Conservation (phyloP, 371 early-diverging fungal genomes). For the Entomophthora muscae region DNA sequence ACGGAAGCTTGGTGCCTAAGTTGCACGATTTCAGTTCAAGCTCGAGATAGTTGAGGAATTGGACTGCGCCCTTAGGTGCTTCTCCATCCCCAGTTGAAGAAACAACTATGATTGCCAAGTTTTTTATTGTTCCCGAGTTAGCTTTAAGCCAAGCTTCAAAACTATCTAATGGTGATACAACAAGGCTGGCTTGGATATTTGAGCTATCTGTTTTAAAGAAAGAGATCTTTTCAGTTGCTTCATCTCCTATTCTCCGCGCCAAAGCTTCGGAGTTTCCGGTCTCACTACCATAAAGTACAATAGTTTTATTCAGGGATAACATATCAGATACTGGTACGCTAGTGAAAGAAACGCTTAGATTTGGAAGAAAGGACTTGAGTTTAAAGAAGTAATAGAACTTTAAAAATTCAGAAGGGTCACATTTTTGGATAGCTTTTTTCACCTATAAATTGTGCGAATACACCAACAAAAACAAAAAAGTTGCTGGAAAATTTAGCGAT, state of each 20-base stretch:
- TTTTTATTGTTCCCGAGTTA: conserved; percentile 9
- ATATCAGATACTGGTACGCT: no score
- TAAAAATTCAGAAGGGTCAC: no score
- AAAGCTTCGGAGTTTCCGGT: background rate
- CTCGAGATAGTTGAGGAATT: conserved; percentile 25
- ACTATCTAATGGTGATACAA: background rate
- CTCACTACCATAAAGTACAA: conserved; percentile 5
- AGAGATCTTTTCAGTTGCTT: background rate
- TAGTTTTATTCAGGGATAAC: background rate
- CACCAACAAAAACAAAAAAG: no score
- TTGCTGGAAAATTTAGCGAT: no score
- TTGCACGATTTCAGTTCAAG: background rate
- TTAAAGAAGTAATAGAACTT: no score
- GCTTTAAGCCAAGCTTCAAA: background rate
- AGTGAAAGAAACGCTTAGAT: no score
- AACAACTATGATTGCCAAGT: conserved; percentile 52
- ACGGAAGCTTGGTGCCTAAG: background rate
- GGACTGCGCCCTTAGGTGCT: conserved; percentile 77
- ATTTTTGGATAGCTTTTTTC: no score
- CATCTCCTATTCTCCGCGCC: background rate
- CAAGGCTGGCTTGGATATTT: background rate
- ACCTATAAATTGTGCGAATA: no score
- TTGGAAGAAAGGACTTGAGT: no score
- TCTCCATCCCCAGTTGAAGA: conserved; percentile 95
- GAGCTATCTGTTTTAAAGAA: background rate